phyloP scores from a whole-genome alignment of 768 basidiomycete genomes.

The Phanerochaete carnosa region DNA sequence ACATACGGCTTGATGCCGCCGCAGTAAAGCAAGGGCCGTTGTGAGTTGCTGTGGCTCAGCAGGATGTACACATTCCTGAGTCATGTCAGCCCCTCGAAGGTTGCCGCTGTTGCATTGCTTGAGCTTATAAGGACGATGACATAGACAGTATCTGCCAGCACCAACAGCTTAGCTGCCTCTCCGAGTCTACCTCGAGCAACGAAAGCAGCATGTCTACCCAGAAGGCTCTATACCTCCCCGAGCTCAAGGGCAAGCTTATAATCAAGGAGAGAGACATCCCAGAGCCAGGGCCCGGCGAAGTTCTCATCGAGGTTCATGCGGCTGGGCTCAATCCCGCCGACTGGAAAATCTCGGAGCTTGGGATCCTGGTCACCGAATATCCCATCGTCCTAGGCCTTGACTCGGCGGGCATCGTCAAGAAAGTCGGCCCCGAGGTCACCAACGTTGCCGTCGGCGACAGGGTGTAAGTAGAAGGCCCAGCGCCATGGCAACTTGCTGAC shows the following conservation, averaged over 20 bases:
- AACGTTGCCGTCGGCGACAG: constrained; percentile 28
- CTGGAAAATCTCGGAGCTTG: neutral
- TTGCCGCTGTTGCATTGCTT: no score
- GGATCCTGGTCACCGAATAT: constrained; percentile 11
- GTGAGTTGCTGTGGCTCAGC: no score
- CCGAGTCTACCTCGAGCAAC: no score
- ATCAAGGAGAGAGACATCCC: neutral
- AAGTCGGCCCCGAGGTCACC: constrained; percentile 26
- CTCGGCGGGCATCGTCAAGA: constrained; percentile 23
- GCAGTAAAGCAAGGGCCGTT: no score
- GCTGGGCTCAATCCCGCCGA: constrained; percentile 8
- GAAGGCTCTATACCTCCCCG: neutral
- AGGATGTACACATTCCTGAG: no score
- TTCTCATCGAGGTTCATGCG: constrained; percentile 14
- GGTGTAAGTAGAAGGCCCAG: constrained; percentile 11
- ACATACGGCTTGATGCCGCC: no score
- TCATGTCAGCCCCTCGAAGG: no score
- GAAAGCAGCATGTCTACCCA: neutral
- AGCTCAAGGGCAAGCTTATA: neutral
- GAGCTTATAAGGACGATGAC: no score
- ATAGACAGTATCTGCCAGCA: no score
- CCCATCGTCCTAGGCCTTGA: constrained; percentile 23
- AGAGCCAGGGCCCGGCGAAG: constrained; percentile 3
- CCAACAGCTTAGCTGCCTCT: no score
- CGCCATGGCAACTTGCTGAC: no score